Conservation (phyloP, 1,139 yeast species). For the Geotrichum australiense region DNA sequence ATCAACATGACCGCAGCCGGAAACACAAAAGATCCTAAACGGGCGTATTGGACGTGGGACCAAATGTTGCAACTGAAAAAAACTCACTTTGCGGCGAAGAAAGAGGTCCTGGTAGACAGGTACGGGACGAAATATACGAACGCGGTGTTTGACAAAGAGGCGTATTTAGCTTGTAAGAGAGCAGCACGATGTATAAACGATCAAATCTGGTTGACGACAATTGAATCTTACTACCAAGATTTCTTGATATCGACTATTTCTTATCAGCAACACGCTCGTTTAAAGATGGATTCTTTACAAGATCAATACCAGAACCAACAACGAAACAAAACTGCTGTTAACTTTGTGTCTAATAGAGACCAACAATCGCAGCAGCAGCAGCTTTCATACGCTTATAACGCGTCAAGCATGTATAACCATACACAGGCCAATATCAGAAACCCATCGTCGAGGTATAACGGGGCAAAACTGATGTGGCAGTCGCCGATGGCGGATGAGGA, state of each 20-base stretch:
- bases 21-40: slow-evolving; percentile 20
- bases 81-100: background rate
- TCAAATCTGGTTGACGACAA: slow-evolving; percentile 1
- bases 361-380: background rate
- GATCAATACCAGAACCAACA: background rate
- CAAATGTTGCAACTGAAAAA: slow-evolving; percentile 17
- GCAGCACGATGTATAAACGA: slow-evolving; percentile 13
- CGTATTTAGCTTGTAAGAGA: slow-evolving; percentile 7
- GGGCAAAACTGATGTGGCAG: slow-evolving; percentile 3
- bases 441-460: background rate
- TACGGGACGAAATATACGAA: slow-evolving; percentile 7
- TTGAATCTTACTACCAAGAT: slow-evolving; percentile 12
- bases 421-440: slow-evolving; percentile 1
- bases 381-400: background rate
- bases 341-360: background rate
- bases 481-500: too few species aligned
- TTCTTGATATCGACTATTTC: too few species aligned
- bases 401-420: background rate
- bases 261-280: slow-evolving; percentile 5
- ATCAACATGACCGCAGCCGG: slow-evolving; percentile 23
- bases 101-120: background rate
- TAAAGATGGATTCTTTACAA: slow-evolving; percentile 4
- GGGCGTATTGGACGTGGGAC: slow-evolving; percentile 25
- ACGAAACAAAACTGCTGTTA: background rate
- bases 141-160: slow-evolving; percentile 16